Percentiles rank a stretch among this genome's conserved stretches.
phyloP scores from a whole-genome alignment of 441 rosid species.

The Gossypium trilobum region DNA sequence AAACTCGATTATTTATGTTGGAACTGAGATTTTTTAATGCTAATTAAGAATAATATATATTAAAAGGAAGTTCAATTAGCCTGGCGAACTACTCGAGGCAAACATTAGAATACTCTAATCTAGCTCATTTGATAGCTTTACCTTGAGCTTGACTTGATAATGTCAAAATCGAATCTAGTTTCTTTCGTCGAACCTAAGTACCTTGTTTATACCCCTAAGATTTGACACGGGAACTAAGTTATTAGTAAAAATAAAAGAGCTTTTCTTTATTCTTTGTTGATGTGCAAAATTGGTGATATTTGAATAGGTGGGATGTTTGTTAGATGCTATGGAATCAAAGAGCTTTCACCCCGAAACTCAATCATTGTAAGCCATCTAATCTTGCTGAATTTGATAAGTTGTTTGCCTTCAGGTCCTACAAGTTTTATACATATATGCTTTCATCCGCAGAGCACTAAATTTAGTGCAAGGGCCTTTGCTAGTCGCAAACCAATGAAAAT shows the following conservation, averaged over 20 bases:
- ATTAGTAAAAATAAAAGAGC: neutral
- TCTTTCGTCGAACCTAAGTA: neutral
- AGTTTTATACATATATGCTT: neutral
- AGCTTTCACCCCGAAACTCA: conserved; percentile 18
- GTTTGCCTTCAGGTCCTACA: neutral
- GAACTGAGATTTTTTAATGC: neutral
- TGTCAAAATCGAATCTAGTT: neutral
- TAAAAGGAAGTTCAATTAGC: neutral
- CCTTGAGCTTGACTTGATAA: neutral
- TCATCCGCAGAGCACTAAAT: conserved; percentile 28
- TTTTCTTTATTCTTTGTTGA: neutral
- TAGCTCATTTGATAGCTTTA: neutral
- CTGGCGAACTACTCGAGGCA: neutral
- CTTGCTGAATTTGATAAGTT: neutral
- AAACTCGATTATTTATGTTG: neutral
- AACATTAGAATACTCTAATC: neutral
- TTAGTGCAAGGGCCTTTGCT: conserved; percentile 26
- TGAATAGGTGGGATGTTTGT: conserved; percentile 18
- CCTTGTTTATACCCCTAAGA: neutral
- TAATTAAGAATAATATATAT: neutral
- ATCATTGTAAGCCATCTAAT: conserved; percentile 24
- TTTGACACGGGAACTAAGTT: neutral
- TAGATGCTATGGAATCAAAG: conserved; percentile 17
- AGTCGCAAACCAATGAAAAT: conserved; percentile 46
- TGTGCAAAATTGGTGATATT: conserved; percentile 15